A percentile compares a stretch with the other conserved stretches of the same genome.
Conservation (phyloP, 306 rosid genomes). For the cucumber (Cucumis sativus) region Cucumber_9930_V3 NC_026659.2:21797001-21797500, state of each 20-base stretch:
- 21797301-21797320: neutral
- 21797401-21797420: neutral
- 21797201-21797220: conserved; percentile 78
- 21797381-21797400: neutral
- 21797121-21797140: conserved; percentile 79
- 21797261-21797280: conserved; percentile 85
- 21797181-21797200: conserved; percentile 98
- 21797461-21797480: neutral
- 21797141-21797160: conserved; percentile 64
- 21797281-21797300: neutral
- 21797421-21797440: neutral
- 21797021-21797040: conserved; percentile 89
- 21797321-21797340: neutral
- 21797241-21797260: conserved; percentile 51
- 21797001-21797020: conserved; percentile 89
- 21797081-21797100: conserved; percentile 78
- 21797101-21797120: conserved; percentile 50
- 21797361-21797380: neutral
- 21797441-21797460: neutral
- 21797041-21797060: conserved; percentile 93
- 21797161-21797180: conserved; percentile 83
- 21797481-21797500: neutral
- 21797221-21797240: conserved; percentile 50
- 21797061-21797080: conserved; percentile 75
- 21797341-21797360: neutral